phyloP scores from a whole-genome alignment of 2,329 filamentous ascomycete species.

The Pezicula carpinea region DNA sequence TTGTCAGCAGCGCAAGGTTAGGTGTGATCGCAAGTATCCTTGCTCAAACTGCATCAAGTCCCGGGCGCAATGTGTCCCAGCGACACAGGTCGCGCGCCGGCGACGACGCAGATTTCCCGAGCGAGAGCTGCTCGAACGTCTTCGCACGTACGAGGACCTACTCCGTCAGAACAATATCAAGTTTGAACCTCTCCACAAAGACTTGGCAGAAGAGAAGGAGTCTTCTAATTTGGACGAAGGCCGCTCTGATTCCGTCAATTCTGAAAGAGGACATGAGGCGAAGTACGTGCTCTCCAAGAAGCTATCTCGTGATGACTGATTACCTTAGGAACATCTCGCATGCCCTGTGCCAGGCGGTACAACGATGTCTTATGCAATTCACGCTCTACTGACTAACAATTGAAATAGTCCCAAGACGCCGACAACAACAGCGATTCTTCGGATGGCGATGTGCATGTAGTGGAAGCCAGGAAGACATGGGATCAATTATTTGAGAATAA shows the following conservation, averaged over 20 bases:
- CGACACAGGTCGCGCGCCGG: constrained; percentile 52
- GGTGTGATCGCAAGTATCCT: constrained; percentile 68
- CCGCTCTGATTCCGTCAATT: constrained; percentile 21
- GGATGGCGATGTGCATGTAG: constrained; percentile 30
- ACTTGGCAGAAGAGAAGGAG: constrained; percentile 16
- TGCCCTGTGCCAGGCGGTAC: constrained; percentile 39
- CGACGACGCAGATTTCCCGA: constrained; percentile 45
- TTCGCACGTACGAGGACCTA: constrained; percentile 25
- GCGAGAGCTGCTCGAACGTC: constrained; percentile 23
- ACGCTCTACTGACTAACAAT: constrained; percentile 12
- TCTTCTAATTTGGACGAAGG: constrained; percentile 11
- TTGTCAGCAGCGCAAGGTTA: constrained; percentile 73
- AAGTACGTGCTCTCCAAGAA: constrained; percentile 24
- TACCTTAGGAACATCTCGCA: constrained; percentile 40
- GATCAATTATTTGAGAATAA: constrained; percentile 36
- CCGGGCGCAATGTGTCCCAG: constrained; percentile 55
- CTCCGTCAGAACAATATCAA: constrained; percentile 23
- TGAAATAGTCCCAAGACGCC: constrained; percentile 23
- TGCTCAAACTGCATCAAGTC: constrained; percentile 65
- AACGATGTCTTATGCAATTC: constrained; percentile 2
- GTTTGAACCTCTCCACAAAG: constrained; percentile 24
- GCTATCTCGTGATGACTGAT: constrained; percentile 17
- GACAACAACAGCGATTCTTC: constrained; percentile 27
- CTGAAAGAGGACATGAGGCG: constrained; percentile 24
- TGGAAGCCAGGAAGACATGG: constrained; percentile 40